Conservation (phyloP, 2,329 filamentous ascomycete species). For the Aureobasidium zeae region DNA sequence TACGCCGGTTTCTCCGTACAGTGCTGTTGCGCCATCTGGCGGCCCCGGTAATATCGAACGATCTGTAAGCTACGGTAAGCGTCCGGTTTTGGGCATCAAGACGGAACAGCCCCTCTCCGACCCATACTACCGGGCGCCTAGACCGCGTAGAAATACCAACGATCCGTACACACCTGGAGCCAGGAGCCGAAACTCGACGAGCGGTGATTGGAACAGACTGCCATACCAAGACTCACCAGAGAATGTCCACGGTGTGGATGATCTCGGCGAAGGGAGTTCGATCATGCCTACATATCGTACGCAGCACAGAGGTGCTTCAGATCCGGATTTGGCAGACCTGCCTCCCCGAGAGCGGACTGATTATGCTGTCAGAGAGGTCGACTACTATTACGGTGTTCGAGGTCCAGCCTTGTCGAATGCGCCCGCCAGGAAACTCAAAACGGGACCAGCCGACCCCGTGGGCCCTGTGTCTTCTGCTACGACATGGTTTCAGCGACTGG, state of each 20-base stretch:
- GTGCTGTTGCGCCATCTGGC: conserved; percentile 49
- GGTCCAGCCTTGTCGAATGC: conserved; percentile 69
- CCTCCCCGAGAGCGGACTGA: conserved; percentile 55
- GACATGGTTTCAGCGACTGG: conserved; percentile 74
- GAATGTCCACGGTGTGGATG: conserved; percentile 24
- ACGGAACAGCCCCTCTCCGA: conserved; percentile 41
- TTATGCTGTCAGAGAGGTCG: conserved; percentile 87
- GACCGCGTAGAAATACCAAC: conserved; percentile 58
- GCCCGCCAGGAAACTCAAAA: conserved; percentile 76
- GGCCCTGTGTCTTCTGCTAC: conserved; percentile 81
- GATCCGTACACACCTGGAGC: conserved; percentile 37
- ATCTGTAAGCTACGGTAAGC: conserved; percentile 32
- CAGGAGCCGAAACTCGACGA: conserved; percentile 34
- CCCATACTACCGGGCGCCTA: conserved; percentile 81
- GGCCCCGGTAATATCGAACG: conserved; percentile 34
- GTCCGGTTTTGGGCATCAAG: conserved; percentile 37
- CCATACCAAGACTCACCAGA: conserved; percentile 38
- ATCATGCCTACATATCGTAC: conserved; percentile 46
- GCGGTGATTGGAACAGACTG: conserved; percentile 38
- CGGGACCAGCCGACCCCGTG: conserved; percentile 88
- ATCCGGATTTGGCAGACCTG: conserved; percentile 44
- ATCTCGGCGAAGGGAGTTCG: conserved; percentile 34
- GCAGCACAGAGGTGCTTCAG: conserved; percentile 38
- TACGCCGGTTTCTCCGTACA: conserved; percentile 65
- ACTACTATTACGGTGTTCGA: conserved; percentile 91